These are phyloP conservation scores for Monilinia vaccinii-corymbosi DNA, from an alignment of 2,329 filamentous ascomycete species.

Conservation along the genomic window DNA sequence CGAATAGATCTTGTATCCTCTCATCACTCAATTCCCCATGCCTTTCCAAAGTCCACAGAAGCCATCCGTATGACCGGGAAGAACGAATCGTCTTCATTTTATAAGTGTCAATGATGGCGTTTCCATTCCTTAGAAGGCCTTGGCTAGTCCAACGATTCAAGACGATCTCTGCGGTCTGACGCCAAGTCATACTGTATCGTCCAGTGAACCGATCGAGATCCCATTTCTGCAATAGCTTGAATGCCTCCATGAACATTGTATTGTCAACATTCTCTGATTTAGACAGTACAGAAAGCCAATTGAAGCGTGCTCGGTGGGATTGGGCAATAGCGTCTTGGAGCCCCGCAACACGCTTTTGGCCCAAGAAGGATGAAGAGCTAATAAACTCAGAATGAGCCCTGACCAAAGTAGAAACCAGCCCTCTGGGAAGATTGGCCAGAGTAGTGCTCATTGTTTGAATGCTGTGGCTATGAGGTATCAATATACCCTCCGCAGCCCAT, in stretches of 20 bases:
- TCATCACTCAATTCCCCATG: slow-evolving; percentile 8
- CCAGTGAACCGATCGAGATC: neutral
- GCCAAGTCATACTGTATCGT: neutral
- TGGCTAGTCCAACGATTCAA: slow-evolving; percentile 21
- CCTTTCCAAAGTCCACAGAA: neutral
- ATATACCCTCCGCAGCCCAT: neutral
- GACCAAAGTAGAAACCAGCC: slow-evolving; percentile 4
- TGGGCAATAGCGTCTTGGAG: neutral
- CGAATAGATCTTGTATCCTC: slow-evolving; percentile 11
- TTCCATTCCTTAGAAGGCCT: slow-evolving; percentile 8
- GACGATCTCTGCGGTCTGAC: slow-evolving; percentile 8
- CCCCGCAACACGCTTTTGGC: neutral
- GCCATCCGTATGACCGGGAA: neutral
- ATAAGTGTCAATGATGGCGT: slow-evolving; percentile 5
- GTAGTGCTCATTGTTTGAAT: slow-evolving; percentile 13
- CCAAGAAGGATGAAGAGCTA: neutral
- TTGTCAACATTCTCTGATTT: slow-evolving; percentile 10
- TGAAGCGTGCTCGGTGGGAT: neutral
- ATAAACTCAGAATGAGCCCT: neutral
- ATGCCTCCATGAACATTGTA: slow-evolving; percentile 10
- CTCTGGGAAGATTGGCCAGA: slow-evolving; percentile 11
- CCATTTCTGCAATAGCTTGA: slow-evolving; percentile 3
- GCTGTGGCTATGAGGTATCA: slow-evolving; percentile 2
- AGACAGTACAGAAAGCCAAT: slow-evolving; percentile 19
- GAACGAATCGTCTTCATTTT: neutral